Evolutionary conservation across 2,329 filamentous ascomycete genomes (phyloP).

Genomic region (Ophiosphaerella korrae): DNA sequence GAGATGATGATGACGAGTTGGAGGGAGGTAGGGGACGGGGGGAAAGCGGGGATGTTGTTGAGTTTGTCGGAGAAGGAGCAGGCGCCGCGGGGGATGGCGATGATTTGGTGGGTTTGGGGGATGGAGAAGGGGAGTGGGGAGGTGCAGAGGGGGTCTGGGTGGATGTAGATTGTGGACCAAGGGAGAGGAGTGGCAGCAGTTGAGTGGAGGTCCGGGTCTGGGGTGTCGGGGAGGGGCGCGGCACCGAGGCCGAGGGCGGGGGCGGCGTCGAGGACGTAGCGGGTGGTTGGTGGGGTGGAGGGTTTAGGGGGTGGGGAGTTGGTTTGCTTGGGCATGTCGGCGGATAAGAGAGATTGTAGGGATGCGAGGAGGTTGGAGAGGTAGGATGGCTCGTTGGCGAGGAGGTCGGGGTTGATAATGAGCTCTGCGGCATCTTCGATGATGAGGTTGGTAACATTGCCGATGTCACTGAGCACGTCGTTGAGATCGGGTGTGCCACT

Average conservation of each 20-base stretch:
- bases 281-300: conserved; percentile 16
- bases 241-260: conserved; percentile 67
- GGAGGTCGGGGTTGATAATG: conserved; percentile 29
- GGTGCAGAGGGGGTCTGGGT: conserved; percentile 67
- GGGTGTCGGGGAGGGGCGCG: conserved; percentile 70
- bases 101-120: conserved; percentile 68
- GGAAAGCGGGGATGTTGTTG: conserved; percentile 79
- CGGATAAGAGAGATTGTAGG: conserved; percentile 42
- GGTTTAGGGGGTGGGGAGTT: conserved; percentile 9
- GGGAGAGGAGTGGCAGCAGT: conserved; percentile 55
- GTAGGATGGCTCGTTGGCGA: conserved; percentile 36
- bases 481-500: conserved; percentile 26
- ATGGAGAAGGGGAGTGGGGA: conserved; percentile 59
- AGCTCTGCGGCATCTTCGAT: conserved; percentile 27
- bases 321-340: conserved; percentile 21
- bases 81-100: conserved; percentile 79
- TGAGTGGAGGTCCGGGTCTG: conserved; percentile 42
- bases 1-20: conserved; percentile 83
- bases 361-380: conserved; percentile 43
- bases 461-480: conserved; percentile 26
- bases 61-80: conserved; percentile 88
- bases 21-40: conserved; percentile 64
- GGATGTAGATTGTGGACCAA: conserved; percentile 75
- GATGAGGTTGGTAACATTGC: conserved; percentile 31
- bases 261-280: conserved; percentile 52